These are phyloP conservation scores for Cornus controversa DNA, from an alignment of 148 eudicot species.

Conservation along the genomic window DNA sequence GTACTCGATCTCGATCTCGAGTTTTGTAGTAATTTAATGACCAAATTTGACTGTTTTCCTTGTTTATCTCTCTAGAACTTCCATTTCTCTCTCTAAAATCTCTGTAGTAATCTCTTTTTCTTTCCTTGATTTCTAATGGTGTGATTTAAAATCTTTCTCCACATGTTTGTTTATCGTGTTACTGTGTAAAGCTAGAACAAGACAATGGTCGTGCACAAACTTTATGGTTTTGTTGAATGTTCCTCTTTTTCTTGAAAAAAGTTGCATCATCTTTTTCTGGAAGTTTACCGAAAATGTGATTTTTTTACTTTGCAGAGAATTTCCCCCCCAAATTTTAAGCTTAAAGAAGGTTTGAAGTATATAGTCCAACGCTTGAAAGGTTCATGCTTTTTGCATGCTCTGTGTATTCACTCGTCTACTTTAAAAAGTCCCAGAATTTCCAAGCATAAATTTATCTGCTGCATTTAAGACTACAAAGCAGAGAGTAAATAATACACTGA, in stretches of 20 bases:
- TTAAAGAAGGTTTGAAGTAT: constrained; percentile 18
- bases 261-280: background rate
- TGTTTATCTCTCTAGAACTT: too few species aligned
- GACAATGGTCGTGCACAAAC: background rate
- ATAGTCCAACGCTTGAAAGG: constrained; percentile 10
- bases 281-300: constrained; percentile 10
- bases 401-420: background rate
- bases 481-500: background rate
- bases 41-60: background rate
- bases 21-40: background rate
- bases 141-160: too few species aligned
- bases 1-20: background rate
- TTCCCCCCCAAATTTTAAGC: constrained; percentile 14
- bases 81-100: background rate
- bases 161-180: too few species aligned
- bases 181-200: too few species aligned
- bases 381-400: constrained; percentile 25
- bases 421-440: background rate
- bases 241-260: background rate
- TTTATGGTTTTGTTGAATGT: background rate
- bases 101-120: too few species aligned
- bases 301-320: constrained; percentile 14
- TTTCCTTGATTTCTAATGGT: too few species aligned
- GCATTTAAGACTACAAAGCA: constrained; percentile 10
- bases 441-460: constrained; percentile 10